Conservation (phyloP, 768 basidiomycete genomes). For the Multifurca ochricompacta region DNA sequence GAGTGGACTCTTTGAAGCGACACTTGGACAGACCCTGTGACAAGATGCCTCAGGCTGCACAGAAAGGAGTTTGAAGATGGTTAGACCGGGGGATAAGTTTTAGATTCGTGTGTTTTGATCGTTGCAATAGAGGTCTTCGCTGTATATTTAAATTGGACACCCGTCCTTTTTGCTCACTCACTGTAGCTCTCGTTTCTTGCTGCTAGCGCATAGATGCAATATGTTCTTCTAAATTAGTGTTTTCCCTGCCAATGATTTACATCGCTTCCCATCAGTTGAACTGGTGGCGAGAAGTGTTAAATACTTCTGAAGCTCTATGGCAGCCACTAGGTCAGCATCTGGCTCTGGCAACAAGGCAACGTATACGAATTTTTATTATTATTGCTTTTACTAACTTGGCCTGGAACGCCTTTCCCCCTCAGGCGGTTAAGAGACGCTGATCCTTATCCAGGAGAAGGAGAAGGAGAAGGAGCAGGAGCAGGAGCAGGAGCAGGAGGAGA, state of each 20-base stretch:
- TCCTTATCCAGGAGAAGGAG: conserved; percentile 12
- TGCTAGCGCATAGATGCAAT: conserved; percentile 1
- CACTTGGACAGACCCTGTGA: conserved; percentile 79
- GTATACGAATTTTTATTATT: conserved; percentile 3
- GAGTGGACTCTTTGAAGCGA: conserved; percentile 72
- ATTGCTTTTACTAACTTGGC: not conserved
- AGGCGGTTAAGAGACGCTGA: conserved; percentile 7
- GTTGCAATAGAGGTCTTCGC: conserved; percentile 6
- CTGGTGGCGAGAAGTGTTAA: not conserved
- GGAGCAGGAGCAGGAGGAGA: no score
- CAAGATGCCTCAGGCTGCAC: conserved; percentile 29
- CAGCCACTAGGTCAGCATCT: no score
- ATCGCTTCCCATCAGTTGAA: conserved; percentile 7
- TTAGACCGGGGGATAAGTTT: not conserved
- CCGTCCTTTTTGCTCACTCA: not conserved
- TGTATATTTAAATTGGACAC: conserved; percentile 8
- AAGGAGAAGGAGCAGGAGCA: no score
- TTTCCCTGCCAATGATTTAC: conserved; percentile 6
- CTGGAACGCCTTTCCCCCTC: conserved; percentile 1
- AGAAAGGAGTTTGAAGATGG: conserved; percentile 5
- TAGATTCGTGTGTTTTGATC: not conserved
- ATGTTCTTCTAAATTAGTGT: conserved; percentile 6
- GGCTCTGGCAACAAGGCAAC: no score
- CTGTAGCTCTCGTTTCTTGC: conserved; percentile 1
- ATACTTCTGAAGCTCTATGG: not conserved